phyloP scores from a whole-genome alignment of 148 eudicot genomes.

The Fagopyrum esculentum region DNA sequence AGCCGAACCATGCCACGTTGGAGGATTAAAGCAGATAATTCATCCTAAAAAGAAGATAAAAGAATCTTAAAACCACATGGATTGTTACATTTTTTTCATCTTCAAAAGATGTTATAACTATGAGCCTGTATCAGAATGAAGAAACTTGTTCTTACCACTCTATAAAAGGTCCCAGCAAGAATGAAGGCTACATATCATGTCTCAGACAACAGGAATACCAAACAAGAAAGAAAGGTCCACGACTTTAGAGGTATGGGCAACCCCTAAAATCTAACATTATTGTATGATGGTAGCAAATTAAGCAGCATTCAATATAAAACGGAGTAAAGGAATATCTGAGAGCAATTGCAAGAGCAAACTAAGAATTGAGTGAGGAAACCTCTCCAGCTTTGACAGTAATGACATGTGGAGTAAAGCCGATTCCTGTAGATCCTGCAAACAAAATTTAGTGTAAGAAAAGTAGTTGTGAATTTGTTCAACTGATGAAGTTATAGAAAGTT shows the following conservation, averaged over 20 bases:
- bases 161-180: background rate
- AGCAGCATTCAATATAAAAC: background rate
- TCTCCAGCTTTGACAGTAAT: slow-evolving; percentile 75
- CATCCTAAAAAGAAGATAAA: background rate
- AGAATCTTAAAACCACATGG: too few species aligned
- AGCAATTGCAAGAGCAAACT: background rate
- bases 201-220: background rate
- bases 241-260: background rate
- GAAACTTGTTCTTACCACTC: background rate
- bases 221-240: background rate
- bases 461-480: background rate
- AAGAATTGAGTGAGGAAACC: slow-evolving; percentile 28
- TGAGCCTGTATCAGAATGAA: background rate
- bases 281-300: background rate
- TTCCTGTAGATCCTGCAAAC: slow-evolving; percentile 51
- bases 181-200: background rate
- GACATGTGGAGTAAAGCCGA: slow-evolving; percentile 70
- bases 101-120: background rate
- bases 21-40: background rate
- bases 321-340: background rate
- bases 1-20: background rate
- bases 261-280: background rate
- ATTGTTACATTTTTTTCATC: background rate
- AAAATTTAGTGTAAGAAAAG: background rate
- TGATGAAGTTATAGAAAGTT: background rate